Percentiles rank a stretch among this genome's conserved stretches.
These are phyloP conservation scores for Zangia roseola DNA, from an alignment of 768 basidiomycete genomes.

Conservation along the genomic window DNA sequence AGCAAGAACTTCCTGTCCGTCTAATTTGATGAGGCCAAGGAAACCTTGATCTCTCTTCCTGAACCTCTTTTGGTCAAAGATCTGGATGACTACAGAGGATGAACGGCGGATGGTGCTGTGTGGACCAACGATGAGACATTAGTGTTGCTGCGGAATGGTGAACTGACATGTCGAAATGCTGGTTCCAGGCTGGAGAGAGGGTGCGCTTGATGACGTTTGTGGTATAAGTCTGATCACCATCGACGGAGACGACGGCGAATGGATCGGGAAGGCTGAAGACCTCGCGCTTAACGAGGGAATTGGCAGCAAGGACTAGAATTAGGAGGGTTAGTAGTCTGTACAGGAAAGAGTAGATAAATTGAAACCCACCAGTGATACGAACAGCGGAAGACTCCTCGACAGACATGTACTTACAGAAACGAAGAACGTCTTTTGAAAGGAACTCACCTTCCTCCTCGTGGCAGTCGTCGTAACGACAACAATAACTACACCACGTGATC, in stretches of 20 bases:
- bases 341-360: not conserved
- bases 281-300: constrained; percentile 72
- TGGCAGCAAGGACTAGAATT: constrained; percentile 73
- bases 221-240: constrained; percentile 78
- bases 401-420: constrained; percentile 30
- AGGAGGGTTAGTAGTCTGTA: not conserved
- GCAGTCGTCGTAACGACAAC: not conserved
- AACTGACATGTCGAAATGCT: constrained; percentile 81
- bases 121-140: constrained; percentile 2
- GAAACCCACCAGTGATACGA: constrained; percentile 24
- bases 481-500: constrained; percentile 2
- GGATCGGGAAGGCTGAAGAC: constrained; percentile 83
- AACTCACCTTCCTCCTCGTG: not conserved
- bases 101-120: constrained; percentile 66
- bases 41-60: constrained; percentile 84
- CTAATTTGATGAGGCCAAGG: constrained; percentile 56
- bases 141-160: too few relatives aligned
- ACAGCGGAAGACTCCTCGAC: constrained; percentile 15
- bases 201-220: constrained; percentile 70
- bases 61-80: constrained; percentile 90
- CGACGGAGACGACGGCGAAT: constrained; percentile 84
- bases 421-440: too few relatives aligned
- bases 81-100: constrained; percentile 78
- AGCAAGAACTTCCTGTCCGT: constrained; percentile 52
- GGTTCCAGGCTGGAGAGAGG: constrained; percentile 77